Conservation (phyloP, 2,329 filamentous ascomycete species). For the Scytalidium sp. region DNA sequence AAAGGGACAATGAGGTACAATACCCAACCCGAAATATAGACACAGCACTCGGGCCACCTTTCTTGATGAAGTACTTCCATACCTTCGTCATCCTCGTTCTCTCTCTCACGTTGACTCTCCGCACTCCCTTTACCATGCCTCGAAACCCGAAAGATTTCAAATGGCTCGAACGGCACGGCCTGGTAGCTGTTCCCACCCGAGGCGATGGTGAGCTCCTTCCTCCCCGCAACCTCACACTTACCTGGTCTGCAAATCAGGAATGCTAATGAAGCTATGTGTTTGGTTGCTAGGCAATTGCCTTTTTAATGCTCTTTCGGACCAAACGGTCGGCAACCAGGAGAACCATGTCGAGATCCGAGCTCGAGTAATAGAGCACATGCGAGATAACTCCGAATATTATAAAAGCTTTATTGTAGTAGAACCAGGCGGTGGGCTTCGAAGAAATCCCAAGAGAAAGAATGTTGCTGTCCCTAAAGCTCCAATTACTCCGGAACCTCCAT, state of each 20-base stretch:
- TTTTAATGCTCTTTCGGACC: slow-evolving; percentile 65
- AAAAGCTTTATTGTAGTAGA: slow-evolving; percentile 59
- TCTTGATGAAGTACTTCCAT: slow-evolving; percentile 3
- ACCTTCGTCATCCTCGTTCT: neutral
- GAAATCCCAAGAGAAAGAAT: slow-evolving; percentile 52
- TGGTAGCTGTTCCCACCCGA: neutral
- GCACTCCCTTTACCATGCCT: neutral
- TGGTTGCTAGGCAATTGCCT: slow-evolving; percentile 59
- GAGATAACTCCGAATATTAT: slow-evolving; percentile 57
- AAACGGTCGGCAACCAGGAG: slow-evolving; percentile 59
- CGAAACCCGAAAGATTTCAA: neutral
- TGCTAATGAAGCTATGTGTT: neutral
- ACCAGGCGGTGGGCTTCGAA: slow-evolving; percentile 49
- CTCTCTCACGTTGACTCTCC: neutral
- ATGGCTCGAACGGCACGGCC: neutral
- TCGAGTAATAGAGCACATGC: slow-evolving; percentile 60
- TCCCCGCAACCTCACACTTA: neutral
- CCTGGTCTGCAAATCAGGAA: neutral
- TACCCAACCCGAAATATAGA: neutral
- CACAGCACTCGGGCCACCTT: neutral
- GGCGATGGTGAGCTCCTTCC: neutral
- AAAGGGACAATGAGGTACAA: neutral
- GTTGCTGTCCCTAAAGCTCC: slow-evolving; percentile 26
- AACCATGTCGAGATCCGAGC: slow-evolving; percentile 56
- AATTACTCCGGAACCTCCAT: slow-evolving; percentile 36